These are phyloP conservation scores for Nicotiana benthamiana DNA, from an alignment of 257 asterid genomes.

Conservation along the genomic window DNA sequence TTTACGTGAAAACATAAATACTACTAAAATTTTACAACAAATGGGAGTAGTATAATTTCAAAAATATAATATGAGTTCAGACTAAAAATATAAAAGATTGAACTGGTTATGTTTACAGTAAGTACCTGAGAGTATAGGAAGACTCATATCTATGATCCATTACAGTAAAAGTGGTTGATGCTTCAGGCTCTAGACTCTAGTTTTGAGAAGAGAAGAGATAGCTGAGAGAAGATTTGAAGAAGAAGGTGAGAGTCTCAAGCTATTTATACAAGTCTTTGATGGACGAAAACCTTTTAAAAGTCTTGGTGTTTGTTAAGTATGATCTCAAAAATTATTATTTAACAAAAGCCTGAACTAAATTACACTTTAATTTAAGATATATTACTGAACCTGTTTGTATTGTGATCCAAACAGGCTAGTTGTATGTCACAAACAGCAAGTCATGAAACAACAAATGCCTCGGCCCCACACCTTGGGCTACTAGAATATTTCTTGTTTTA, in stretches of 20 bases:
- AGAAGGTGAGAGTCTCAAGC: constrained; percentile 18
- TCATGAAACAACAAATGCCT: not conserved
- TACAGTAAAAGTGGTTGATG: constrained; percentile 7
- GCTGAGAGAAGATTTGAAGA: constrained; percentile 7
- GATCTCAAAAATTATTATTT: not conserved
- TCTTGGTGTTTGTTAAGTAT: not conserved
- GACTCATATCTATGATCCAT: constrained; percentile 59
- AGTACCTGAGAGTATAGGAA: constrained; percentile 45
- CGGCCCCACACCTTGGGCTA: not conserved
- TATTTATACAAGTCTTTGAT: constrained; percentile 36
- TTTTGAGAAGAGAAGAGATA: not conserved
- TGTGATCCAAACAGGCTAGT: not conserved
- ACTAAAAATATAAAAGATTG: too few species aligned
- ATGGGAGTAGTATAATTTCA: too few species aligned
- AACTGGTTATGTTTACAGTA: too few species aligned
- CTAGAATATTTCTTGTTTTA: not conserved
- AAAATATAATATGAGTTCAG: too few species aligned
- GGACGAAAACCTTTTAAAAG: not conserved
- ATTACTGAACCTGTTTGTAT: not conserved
- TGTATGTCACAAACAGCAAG: not conserved
- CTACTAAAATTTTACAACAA: too few species aligned
- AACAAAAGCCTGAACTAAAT: not conserved
- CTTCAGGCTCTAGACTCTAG: not conserved
- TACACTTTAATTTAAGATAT: not conserved
- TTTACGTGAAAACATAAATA: too few species aligned